These are phyloP conservation scores for Albatrellus ellisii DNA, from an alignment of 768 basidiomycete genomes.

Conservation along the genomic window DNA sequence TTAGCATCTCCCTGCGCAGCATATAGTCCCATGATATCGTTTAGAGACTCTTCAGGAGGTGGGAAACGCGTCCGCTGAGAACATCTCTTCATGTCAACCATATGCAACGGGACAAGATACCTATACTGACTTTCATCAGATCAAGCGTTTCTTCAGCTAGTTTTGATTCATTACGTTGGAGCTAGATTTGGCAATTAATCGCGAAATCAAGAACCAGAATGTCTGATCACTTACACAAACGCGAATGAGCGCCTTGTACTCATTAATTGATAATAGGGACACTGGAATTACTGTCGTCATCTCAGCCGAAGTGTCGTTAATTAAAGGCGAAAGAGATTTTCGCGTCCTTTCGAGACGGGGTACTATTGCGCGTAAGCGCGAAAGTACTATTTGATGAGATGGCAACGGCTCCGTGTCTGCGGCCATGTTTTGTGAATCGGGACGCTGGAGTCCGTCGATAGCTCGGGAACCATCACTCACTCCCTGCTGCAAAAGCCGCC, in stretches of 20 bases:
- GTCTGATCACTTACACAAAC: constrained; percentile 27
- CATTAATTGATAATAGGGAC: constrained; percentile 32
- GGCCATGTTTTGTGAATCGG: too few species aligned
- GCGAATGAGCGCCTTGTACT: constrained; percentile 44
- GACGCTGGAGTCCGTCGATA: too few species aligned
- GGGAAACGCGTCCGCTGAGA: constrained; percentile 3
- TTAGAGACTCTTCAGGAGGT: constrained; percentile 21
- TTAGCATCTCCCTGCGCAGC: constrained; percentile 7
- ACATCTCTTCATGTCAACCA: background rate
- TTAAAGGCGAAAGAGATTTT: constrained; percentile 1
- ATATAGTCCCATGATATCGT: constrained; percentile 7
- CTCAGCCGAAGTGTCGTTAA: background rate
- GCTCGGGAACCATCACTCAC: too few species aligned
- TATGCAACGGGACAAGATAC: background rate
- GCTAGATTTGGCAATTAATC: constrained; percentile 22
- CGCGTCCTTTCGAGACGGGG: constrained; percentile 5
- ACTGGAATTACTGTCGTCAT: constrained; percentile 22
- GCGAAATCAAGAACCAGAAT: background rate
- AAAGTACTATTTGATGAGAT: constrained; percentile 1
- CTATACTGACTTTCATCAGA: constrained; percentile 35
- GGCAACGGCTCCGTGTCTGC: background rate
- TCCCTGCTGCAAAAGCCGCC: too few species aligned
- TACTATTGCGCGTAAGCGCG: constrained; percentile 8
- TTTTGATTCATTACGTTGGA: constrained; percentile 30
- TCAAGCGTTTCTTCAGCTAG: constrained; percentile 37